Base-by-base conservation (phyloP, 345 rosid species). In the Gossypium longicalyx region DNA sequence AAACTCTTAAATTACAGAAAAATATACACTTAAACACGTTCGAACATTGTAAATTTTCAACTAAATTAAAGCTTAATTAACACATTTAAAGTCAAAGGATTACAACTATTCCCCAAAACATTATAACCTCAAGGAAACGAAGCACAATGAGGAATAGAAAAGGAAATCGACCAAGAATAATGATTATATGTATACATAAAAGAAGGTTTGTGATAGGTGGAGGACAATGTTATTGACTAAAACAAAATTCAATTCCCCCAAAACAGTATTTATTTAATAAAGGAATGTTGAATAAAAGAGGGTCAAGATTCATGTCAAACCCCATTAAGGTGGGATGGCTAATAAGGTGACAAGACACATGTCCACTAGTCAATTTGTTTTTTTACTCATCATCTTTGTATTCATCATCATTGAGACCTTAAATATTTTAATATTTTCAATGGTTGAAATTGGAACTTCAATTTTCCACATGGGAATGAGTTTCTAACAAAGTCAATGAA, bases 251-350 rank as follows among this genome's bases (percentile, higher is more conserved):
- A 52, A 52, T 17, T n/a, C 51, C 16, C 54, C 6, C 17, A 51
- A 51, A 51, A 15, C 54, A 51, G 19, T 51, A 3, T 1, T 51
- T 51, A 51, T 12, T 51, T 15, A 4, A 15, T 51, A 51, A 51
- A 63, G 71, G 77, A 64, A 64, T 74, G 71, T 64, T 74, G 52
- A 20, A 74, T 63, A 9, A 38, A 22, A 34, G 63, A 74, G 53
- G 70, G 77, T 74, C 63, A 64, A 64, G 70, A 60, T 73, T 68
- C 68, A 73, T 59, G 76, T 73, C 76, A 73, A 47, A 73, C 47
- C 54, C 59, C 47, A 12, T 68, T 68, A 15, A 16, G 54, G 68
- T 43, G 76, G 53, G 34, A 61, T 17, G 53, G 52, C 56, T 15
- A 38, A 38, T 56, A 38, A 20, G 65, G 41, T 43, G 66, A 72